Evolutionary conservation across 2,329 filamentous ascomycete genomes (phyloP).

Genomic region (Calonectria leucothoes): DNA sequence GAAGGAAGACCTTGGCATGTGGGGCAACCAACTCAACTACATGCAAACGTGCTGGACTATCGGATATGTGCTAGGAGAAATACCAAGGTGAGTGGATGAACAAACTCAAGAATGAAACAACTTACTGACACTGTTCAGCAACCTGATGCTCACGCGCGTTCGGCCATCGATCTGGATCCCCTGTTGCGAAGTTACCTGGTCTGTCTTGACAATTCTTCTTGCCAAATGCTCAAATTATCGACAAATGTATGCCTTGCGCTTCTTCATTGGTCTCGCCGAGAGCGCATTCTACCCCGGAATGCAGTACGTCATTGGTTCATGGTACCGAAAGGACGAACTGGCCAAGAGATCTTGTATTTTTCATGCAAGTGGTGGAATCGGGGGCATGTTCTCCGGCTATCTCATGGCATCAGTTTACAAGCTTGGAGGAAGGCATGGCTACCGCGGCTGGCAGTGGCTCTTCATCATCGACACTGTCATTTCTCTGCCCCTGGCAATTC

Average conservation of each 20-base stretch:
- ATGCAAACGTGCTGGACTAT: conserved; percentile 65
- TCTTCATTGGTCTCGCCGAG: conserved; percentile 54
- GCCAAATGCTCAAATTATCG: conserved; percentile 44
- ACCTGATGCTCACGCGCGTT: conserved; percentile 50
- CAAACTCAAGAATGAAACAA: rapidly evolving
- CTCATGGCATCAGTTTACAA: conserved; percentile 53
- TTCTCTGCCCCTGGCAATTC: conserved; percentile 45
- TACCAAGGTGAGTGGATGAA: conserved; percentile 37
- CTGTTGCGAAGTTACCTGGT: conserved; percentile 46
- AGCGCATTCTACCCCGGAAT: conserved; percentile 51
- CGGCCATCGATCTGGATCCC: conserved; percentile 54
- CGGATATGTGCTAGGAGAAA: conserved; percentile 65
- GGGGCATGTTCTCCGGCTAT: conserved; percentile 42
- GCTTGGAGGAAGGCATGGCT: conserved; percentile 52
- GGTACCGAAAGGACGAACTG: conserved; percentile 56
- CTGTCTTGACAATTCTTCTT: conserved; percentile 42
- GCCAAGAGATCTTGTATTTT: conserved; percentile 55
- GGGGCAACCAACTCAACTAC: conserved; percentile 59
- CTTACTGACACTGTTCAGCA: conserved; percentile 21
- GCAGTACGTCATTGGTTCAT: conserved; percentile 53
- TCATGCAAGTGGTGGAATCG: conserved; percentile 44
- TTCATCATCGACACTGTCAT: conserved; percentile 50
- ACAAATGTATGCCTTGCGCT: conserved; percentile 52
- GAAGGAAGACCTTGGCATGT: conserved; percentile 64
- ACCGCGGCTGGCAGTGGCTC: conserved; percentile 58